Evolutionary conservation across 176 grass and related monocot genomes (phyloP).

Genomic region (Rhipidocladum racemiflorum): DNA sequence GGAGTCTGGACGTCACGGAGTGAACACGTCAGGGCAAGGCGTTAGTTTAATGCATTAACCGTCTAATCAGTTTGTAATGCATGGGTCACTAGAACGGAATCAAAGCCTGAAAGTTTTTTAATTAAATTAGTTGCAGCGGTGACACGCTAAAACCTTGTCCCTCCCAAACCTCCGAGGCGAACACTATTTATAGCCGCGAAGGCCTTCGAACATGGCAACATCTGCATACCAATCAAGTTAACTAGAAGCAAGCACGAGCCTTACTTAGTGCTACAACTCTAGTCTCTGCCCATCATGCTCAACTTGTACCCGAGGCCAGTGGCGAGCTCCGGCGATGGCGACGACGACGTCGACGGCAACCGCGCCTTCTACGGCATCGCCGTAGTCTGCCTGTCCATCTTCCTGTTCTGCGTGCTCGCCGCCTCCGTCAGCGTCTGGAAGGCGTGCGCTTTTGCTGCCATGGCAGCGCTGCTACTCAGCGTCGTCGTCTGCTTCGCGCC

Average conservation of each 20-base stretch:
- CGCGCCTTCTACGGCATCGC: conserved; percentile 26
- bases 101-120: background rate
- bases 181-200: conserved; percentile 8
- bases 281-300: conserved; percentile 15
- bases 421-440: conserved; percentile 21
- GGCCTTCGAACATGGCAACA: background rate
- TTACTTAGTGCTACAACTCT: background rate
- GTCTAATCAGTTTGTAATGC: background rate
- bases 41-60: background rate
- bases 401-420: conserved; percentile 31
- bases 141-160: background rate
- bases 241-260: background rate
- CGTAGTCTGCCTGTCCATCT: conserved; percentile 21
- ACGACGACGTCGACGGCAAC: background rate
- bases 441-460: background rate
- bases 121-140: background rate
- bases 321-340: background rate
- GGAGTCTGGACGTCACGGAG: background rate
- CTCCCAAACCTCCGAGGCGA: background rate
- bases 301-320: conserved; percentile 21
- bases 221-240: background rate
- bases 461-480: background rate
- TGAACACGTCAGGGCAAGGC: conserved; percentile 8
- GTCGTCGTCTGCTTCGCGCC: conserved; percentile 23
- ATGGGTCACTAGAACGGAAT: background rate